Conservation (phyloP, 345 rosid species). For the Ceriops zippeliana region DNA sequence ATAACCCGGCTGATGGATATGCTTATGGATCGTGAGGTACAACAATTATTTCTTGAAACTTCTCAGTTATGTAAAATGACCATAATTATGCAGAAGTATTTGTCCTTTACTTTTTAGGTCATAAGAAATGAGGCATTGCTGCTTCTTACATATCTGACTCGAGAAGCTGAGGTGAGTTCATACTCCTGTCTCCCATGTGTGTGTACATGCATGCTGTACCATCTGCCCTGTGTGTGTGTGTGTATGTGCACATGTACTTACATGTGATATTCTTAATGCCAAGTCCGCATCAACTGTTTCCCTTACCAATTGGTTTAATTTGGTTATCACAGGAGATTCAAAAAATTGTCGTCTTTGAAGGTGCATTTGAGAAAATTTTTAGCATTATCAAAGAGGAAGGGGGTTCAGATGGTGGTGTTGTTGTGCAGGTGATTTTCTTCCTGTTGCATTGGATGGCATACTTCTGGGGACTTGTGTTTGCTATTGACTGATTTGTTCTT, state of each 20-base stretch:
- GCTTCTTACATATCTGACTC: conserved; percentile 90
- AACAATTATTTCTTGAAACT: neutral
- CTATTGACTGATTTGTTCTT: conserved; percentile 4
- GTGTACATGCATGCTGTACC: no score
- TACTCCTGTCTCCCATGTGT: neutral
- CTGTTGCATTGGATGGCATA: neutral
- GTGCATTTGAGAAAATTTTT: conserved; percentile 92
- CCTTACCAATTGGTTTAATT: conserved; percentile 22
- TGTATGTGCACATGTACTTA: no score
- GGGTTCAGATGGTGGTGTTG: conserved; percentile 96
- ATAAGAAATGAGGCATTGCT: conserved; percentile 92
- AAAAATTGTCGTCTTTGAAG: conserved; percentile 97
- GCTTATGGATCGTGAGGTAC: conserved; percentile 99
- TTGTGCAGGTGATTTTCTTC: conserved; percentile 72
- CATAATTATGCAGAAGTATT: conserved; percentile 5
- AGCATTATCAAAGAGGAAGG: conserved; percentile 96
- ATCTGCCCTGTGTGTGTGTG: no score
- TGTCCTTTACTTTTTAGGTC: conserved; percentile 51
- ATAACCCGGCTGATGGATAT: conserved; percentile 97
- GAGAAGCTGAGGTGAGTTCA: conserved; percentile 83
- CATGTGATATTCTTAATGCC: neutral
- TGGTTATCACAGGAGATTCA: conserved; percentile 72
- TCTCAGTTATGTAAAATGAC: neutral
- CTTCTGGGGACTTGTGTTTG: neutral
- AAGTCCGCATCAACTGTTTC: conserved; percentile 2